Conservation (phyloP, 2,329 filamentous ascomycete species). For the Aspergillus hortae region DNA sequence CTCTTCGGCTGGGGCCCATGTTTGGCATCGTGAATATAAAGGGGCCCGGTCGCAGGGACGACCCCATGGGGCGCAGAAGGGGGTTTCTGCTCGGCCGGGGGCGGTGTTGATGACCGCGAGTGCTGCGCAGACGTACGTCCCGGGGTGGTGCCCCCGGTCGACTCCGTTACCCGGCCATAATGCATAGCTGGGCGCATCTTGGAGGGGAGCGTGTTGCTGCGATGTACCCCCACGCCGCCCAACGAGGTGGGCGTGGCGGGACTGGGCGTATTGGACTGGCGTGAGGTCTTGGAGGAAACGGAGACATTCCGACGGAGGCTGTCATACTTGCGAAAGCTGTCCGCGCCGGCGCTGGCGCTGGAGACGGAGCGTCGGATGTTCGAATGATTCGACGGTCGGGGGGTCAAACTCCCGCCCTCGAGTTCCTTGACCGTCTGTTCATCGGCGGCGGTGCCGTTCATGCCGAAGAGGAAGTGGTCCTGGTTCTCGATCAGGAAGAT, state of each 20-base stretch:
- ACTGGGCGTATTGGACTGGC: conserved; percentile 68
- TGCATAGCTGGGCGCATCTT: conserved; percentile 77
- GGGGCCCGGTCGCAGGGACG: conserved; percentile 12
- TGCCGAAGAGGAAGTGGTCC: conserved; percentile 95
- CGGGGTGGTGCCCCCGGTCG: conserved; percentile 46
- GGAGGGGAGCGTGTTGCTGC: conserved; percentile 90
- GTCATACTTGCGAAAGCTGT: conserved; percentile 76
- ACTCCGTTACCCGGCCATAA: conserved; percentile 58
- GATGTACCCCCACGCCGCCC: conserved; percentile 57
- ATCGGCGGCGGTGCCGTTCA: conserved; percentile 98
- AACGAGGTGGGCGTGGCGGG: conserved; percentile 59
- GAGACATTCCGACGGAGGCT: conserved; percentile 83
- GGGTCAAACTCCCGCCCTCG: conserved; percentile 63
- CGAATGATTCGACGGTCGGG: conserved; percentile 49
- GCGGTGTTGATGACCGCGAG: conserved; percentile 29
- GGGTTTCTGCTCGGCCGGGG: conserved; percentile 17
- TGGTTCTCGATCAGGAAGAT: conserved; percentile 99
- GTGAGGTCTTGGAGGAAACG: conserved; percentile 82
- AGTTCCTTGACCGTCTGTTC: conserved; percentile 67
- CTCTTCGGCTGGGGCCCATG: conserved; percentile 29
- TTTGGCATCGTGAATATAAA: conserved; percentile 30
- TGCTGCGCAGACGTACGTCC: conserved; percentile 27
- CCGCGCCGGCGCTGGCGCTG: conserved; percentile 81
- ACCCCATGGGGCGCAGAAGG: conserved; percentile 1
- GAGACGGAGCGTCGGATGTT: conserved; percentile 71